Percentiles rank a stretch among this genome's conserved stretches.
Conservation (phyloP, 1,284 basidiomycete genomes). For the Prillingera fragicola region DNA sequence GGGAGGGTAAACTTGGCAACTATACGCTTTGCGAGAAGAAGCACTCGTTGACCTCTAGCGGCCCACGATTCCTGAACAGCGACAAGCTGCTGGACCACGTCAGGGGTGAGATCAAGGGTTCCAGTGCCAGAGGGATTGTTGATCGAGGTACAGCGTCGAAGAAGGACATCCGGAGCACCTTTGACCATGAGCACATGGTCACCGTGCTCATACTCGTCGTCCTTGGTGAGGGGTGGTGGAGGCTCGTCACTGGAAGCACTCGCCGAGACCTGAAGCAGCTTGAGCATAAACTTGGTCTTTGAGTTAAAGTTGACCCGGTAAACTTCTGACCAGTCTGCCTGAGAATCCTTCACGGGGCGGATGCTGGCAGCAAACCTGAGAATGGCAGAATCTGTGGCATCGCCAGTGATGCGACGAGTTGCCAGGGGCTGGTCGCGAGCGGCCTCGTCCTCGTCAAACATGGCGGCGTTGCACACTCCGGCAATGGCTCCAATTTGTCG, state of each 20-base stretch:
- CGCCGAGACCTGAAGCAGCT: slow-evolving; percentile 26
- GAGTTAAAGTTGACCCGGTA: slow-evolving; percentile 57
- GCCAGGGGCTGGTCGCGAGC: slow-evolving; percentile 48
- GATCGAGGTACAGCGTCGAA: slow-evolving; percentile 51
- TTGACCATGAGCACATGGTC: slow-evolving; percentile 52
- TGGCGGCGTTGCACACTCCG: slow-evolving; percentile 60
- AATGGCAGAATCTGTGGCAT: slow-evolving; percentile 60
- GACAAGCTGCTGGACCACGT: slow-evolving; percentile 35
- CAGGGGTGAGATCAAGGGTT: slow-evolving; percentile 43
- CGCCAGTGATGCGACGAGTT: slow-evolving; percentile 56
- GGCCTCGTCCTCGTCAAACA: slow-evolving; percentile 51
- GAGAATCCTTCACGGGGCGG: slow-evolving; percentile 34
- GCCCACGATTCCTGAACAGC: slow-evolving; percentile 55
- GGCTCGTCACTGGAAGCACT: not conserved
- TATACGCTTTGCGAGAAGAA: slow-evolving; percentile 50
- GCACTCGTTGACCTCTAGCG: slow-evolving; percentile 58
- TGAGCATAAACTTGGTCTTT: slow-evolving; percentile 64
- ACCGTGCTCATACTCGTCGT: slow-evolving; percentile 18
- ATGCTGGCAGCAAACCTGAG: slow-evolving; percentile 58
- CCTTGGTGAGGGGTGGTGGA: not conserved
- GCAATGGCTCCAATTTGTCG: slow-evolving; percentile 51
- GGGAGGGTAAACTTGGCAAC: slow-evolving; percentile 25
- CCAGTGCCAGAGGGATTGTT: slow-evolving; percentile 48
- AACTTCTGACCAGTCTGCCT: slow-evolving; percentile 44
- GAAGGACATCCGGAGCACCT: slow-evolving; percentile 59